Evolutionary conservation across 345 rosid species (phyloP).

Genomic region (Hypericum androsaemum): DNA sequence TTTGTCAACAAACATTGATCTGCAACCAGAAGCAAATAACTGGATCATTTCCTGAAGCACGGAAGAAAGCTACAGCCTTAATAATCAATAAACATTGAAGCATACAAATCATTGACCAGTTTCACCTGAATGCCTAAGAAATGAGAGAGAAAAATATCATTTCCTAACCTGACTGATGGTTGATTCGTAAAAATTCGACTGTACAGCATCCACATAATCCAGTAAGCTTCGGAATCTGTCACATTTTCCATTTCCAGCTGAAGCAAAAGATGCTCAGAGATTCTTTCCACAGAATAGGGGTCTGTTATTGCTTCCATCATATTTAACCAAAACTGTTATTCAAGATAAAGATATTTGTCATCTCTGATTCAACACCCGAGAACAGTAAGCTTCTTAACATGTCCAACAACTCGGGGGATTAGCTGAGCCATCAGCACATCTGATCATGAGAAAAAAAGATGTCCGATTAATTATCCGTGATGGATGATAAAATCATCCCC

Average conservation of each 20-base stretch:
- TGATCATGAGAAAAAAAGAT: slow-evolving; percentile 13
- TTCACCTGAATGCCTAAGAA: neutral
- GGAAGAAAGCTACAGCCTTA: slow-evolving; percentile 14
- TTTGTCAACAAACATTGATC: slow-evolving; percentile 75
- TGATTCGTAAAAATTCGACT: slow-evolving; percentile 32
- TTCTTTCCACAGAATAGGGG: slow-evolving; percentile 65
- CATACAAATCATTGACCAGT: no score
- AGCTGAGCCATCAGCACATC: slow-evolving; percentile 71
- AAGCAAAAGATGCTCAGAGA: slow-evolving; percentile 68
- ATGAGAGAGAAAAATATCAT: slow-evolving; percentile 3
- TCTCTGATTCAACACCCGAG: slow-evolving; percentile 31
- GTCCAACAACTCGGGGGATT: slow-evolving; percentile 43
- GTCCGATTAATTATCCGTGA: no score
- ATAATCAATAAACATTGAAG: no score
- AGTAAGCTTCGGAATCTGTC: slow-evolving; percentile 73
- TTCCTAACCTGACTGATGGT: slow-evolving; percentile 54
- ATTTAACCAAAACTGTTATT: slow-evolving; percentile 50
- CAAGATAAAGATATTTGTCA: slow-evolving; percentile 29
- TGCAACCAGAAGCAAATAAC: slow-evolving; percentile 19
- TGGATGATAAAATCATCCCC: no score
- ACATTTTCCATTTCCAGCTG: slow-evolving; percentile 50
- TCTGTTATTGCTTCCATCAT: slow-evolving; percentile 66
- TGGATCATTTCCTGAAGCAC: neutral
- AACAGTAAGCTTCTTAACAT: slow-evolving; percentile 44
- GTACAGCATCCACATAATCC: slow-evolving; percentile 74